These are phyloP conservation scores for Coleophoma cylindrospora DNA, from an alignment of 2,329 filamentous ascomycete species.

Conservation along the genomic window DNA sequence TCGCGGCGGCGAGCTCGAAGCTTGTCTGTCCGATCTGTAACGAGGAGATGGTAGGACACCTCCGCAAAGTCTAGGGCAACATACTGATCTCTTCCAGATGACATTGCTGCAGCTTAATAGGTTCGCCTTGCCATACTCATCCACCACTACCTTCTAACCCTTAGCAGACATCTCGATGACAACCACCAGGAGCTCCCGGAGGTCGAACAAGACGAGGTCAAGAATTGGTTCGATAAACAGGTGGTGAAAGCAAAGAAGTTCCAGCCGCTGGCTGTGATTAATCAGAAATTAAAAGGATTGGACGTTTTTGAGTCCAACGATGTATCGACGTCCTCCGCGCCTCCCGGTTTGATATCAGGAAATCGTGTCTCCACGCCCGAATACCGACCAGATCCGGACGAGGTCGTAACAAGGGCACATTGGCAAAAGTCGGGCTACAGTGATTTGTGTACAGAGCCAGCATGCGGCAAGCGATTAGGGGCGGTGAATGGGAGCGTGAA, in stretches of 20 bases:
- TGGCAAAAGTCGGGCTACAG: conserved; percentile 76
- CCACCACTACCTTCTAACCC: conserved; percentile 8
- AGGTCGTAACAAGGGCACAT: conserved; percentile 80
- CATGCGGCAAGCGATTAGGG: conserved; percentile 76
- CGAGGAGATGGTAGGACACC: conserved; percentile 78
- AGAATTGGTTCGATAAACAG: conserved; percentile 73
- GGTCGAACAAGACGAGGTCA: conserved; percentile 69
- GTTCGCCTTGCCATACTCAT: conserved; percentile 34
- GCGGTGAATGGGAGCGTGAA: conserved; percentile 81
- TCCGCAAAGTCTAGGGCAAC: no score
- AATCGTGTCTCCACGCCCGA: conserved; percentile 28
- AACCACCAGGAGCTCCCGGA: conserved; percentile 68
- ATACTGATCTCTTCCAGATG: conserved; percentile 46
- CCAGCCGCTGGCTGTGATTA: conserved; percentile 67
- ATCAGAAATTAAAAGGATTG: conserved; percentile 70
- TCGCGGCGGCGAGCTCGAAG: conserved; percentile 52
- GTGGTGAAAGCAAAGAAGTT: conserved; percentile 73
- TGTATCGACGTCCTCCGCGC: conserved; percentile 32
- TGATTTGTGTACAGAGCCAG: conserved; percentile 82
- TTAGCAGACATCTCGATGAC: conserved; percentile 64
- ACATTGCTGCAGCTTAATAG: conserved; percentile 87
- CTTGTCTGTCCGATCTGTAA: conserved; percentile 96
- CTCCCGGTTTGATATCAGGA: conserved; percentile 29
- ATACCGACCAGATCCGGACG: conserved; percentile 65
- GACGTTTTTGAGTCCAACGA: conserved; percentile 75